phyloP scores from a whole-genome alignment of 2,329 filamentous ascomycete genomes.

The Tympanopsis confertula region DNA sequence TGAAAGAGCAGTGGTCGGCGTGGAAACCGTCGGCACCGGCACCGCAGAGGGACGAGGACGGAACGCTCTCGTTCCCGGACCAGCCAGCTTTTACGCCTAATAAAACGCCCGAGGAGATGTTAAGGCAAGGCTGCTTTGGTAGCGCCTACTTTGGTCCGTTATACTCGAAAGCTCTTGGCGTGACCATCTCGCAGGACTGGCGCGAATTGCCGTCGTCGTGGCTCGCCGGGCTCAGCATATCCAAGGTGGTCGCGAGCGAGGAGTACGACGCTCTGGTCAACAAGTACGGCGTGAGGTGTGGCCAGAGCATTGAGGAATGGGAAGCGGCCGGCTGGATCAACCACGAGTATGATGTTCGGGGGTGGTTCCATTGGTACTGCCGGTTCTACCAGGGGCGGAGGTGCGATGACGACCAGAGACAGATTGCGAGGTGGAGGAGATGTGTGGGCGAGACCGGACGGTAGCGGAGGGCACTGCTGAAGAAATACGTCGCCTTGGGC shows the following conservation, averaged over 20 bases:
- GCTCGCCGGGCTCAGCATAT: slow-evolving; percentile 24
- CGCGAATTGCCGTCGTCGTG: slow-evolving; percentile 29
- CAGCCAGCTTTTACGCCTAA: slow-evolving; percentile 35
- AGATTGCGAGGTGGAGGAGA: slow-evolving; percentile 36
- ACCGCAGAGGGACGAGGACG: slow-evolving; percentile 26
- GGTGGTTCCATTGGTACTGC: slow-evolving; percentile 46
- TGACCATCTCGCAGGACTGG: slow-evolving; percentile 31
- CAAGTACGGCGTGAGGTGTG: slow-evolving; percentile 38
- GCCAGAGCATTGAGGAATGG: slow-evolving; percentile 42
- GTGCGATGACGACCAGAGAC: slow-evolving; percentile 37
- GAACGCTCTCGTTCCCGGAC: slow-evolving; percentile 30
- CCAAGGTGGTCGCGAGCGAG: slow-evolving; percentile 22
- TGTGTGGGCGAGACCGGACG: slow-evolving; percentile 38
- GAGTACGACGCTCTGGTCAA: slow-evolving; percentile 34
- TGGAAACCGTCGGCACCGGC: slow-evolving; percentile 25
- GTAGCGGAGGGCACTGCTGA: slow-evolving; percentile 36
- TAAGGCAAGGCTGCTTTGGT: slow-evolving; percentile 38
- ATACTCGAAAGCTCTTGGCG: slow-evolving; percentile 25
- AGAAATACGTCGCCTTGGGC: slow-evolving; percentile 33
- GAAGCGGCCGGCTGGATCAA: slow-evolving; percentile 41
- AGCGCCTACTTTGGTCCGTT: slow-evolving; percentile 37
- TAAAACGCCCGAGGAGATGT: slow-evolving; percentile 37
- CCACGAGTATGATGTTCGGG: slow-evolving; percentile 37
- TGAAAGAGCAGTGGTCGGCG: slow-evolving; percentile 24
- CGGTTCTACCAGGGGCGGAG: slow-evolving; percentile 36